These are phyloP conservation scores for Leptodermis oblonga DNA, from an alignment of 257 asterid genomes.

Conservation along the genomic window DNA sequence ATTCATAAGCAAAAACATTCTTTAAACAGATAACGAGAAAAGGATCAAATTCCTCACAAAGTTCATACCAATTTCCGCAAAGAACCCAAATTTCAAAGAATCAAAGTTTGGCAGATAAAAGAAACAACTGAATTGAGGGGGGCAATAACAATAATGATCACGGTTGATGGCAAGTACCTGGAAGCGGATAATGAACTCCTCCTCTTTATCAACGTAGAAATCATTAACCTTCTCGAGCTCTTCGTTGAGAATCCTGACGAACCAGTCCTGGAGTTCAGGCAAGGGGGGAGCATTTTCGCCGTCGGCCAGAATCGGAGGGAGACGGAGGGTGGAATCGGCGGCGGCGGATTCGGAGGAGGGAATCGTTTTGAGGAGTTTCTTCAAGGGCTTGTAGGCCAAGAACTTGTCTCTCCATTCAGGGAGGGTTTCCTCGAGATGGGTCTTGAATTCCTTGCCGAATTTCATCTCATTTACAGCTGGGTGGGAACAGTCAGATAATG, in stretches of 20 bases:
- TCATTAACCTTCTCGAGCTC: slow-evolving; percentile 89
- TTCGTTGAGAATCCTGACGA: slow-evolving; percentile 53
- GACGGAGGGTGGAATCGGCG: slow-evolving; percentile 13
- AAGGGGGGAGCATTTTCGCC: slow-evolving; percentile 25
- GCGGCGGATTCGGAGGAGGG: slow-evolving; percentile 30
- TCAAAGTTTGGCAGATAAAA: background rate
- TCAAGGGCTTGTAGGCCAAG: slow-evolving; percentile 75
- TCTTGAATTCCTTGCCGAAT: slow-evolving; percentile 75
- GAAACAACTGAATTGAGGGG: background rate
- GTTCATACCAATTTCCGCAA: background rate
- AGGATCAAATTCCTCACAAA: background rate
- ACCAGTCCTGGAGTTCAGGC: slow-evolving; percentile 60
- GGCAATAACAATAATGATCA: background rate
- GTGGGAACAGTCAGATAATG: background rate
- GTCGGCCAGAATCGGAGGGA: slow-evolving; percentile 16
- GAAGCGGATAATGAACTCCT: slow-evolving; percentile 71
- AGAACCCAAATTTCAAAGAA: background rate
- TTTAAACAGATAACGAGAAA: background rate
- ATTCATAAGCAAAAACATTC: background rate
- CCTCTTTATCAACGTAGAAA: slow-evolving; percentile 97
- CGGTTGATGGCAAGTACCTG: slow-evolving; percentile 42
- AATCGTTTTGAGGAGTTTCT: slow-evolving; percentile 72
- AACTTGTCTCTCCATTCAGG: slow-evolving; percentile 93
- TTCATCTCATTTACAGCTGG: slow-evolving; percentile 37
- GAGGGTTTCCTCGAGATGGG: slow-evolving; percentile 71